A percentile compares a stretch with the other conserved stretches of the same genome.
These are phyloP conservation scores for Geranium incanum DNA, from an alignment of 441 rosid species.

Conservation along the genomic window DNA sequence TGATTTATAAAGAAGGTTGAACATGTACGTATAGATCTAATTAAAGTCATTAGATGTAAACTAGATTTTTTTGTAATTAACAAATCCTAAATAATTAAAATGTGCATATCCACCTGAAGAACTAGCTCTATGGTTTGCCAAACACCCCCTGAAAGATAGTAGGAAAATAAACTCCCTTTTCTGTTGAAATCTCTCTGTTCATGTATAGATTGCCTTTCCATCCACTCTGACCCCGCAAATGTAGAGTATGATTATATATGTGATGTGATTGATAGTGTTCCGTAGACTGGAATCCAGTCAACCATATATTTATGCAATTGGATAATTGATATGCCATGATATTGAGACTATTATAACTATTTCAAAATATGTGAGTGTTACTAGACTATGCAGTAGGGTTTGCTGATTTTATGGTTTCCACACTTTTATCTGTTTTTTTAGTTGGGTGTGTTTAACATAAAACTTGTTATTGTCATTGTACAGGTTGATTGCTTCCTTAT, in stretches of 20 bases:
- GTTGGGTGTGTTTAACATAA: background rate
- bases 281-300: background rate
- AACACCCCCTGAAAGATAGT: background rate
- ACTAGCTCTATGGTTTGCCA: background rate
- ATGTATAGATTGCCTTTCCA: background rate
- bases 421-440: background rate
- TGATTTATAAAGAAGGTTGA: background rate
- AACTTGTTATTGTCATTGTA: background rate
- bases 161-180: background rate
- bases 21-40: background rate
- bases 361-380: background rate
- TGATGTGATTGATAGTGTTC: background rate
- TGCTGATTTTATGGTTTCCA: too few species aligned
- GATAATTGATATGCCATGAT: background rate
- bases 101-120: background rate
- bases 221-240: background rate
- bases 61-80: background rate
- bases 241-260: too few species aligned
- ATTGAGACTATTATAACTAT: background rate
- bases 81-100: background rate
- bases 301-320: background rate
- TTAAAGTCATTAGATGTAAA: background rate
- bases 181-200: background rate
- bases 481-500: constrained; percentile 83
- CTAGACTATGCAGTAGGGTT: too few species aligned